phyloP scores from a whole-genome alignment of 2,329 filamentous ascomycete genomes.

The Cephalotrichum gorgonifer region DNA sequence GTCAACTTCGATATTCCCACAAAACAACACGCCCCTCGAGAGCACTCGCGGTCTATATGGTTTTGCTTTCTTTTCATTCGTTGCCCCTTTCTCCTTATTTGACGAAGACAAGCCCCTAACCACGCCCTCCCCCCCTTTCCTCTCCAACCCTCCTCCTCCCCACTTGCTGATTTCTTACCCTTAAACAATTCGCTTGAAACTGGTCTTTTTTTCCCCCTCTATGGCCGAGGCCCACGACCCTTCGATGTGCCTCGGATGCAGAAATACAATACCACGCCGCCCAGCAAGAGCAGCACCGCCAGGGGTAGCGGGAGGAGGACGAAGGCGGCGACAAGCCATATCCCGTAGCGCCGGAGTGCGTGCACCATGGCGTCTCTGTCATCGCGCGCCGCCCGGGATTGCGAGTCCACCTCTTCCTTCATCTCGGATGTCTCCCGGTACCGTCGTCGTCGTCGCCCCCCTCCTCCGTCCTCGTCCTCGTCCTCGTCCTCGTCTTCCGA shows the following conservation, averaged over 20 bases:
- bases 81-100: not conserved
- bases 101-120: too few species aligned
- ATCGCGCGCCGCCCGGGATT: slow-evolving; percentile 14
- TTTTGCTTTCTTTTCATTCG: not conserved
- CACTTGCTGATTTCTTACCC: too few species aligned
- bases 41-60: not conserved
- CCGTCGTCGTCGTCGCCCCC: slow-evolving; percentile 16
- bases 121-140: too few species aligned
- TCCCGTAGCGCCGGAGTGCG: slow-evolving; percentile 29
- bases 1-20: not conserved
- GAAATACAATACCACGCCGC: slow-evolving; percentile 28
- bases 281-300: slow-evolving; percentile 23
- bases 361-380: slow-evolving; percentile 27
- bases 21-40: not conserved
- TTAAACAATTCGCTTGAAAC: too few species aligned
- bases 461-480: slow-evolving; percentile 19
- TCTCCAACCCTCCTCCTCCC: too few species aligned
- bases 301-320: slow-evolving; percentile 36
- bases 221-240: not conserved
- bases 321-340: slow-evolving; percentile 28
- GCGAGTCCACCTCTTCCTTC: slow-evolving; percentile 10
- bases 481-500: slow-evolving; percentile 24
- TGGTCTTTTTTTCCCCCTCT: not conserved
- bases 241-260: slow-evolving; percentile 14
- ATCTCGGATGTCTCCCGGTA: slow-evolving; percentile 3